These are phyloP conservation scores for Sugiyamaella neomexicana DNA, from an alignment of 1,139 yeast genomes.

Conservation along the genomic window DNA sequence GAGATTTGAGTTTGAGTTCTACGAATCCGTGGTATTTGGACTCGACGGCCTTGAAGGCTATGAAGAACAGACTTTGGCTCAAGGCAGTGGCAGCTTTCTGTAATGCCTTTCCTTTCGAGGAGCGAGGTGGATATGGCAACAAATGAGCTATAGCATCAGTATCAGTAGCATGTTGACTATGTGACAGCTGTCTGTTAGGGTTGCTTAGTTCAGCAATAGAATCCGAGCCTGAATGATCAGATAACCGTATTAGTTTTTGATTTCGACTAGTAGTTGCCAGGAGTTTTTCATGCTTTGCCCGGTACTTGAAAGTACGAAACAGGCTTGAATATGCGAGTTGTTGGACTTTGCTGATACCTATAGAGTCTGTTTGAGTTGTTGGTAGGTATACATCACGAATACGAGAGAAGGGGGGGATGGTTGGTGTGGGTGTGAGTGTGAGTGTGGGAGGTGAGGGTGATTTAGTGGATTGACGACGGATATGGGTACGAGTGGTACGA, in stretches of 20 bases:
- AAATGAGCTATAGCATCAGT: not conserved
- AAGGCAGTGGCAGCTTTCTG: not conserved
- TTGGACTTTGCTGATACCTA: conserved; percentile 3
- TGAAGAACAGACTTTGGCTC: not conserved
- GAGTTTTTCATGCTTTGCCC: conserved; percentile 7
- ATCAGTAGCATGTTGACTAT: not conserved
- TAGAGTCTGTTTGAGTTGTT: not conserved
- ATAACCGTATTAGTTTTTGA: not conserved
- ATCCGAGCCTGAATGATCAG: not conserved
- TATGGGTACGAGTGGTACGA: not conserved
- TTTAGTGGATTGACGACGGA: not conserved
- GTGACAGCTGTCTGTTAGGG: not conserved
- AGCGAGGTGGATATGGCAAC: conserved; percentile 10
- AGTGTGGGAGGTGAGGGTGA: no score
- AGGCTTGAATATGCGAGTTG: conserved; percentile 11
- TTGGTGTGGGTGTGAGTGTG: no score
- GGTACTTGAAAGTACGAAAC: conserved; percentile 8
- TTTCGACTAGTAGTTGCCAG: not conserved
- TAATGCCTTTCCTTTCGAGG: not conserved
- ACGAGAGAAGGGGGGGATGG: conserved; percentile 6
- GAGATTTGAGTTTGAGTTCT: conserved; percentile 2
- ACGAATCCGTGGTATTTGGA: conserved; percentile 7
- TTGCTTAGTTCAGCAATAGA: conserved; percentile 1
- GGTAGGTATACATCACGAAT: conserved; percentile 13
- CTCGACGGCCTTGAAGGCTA: conserved; percentile 1